A percentile compares a stretch with the other conserved stretches of the same genome.
Conservation (phyloP, 2,329 filamentous ascomycete species). For the Exophiala oligosperma region DNA sequence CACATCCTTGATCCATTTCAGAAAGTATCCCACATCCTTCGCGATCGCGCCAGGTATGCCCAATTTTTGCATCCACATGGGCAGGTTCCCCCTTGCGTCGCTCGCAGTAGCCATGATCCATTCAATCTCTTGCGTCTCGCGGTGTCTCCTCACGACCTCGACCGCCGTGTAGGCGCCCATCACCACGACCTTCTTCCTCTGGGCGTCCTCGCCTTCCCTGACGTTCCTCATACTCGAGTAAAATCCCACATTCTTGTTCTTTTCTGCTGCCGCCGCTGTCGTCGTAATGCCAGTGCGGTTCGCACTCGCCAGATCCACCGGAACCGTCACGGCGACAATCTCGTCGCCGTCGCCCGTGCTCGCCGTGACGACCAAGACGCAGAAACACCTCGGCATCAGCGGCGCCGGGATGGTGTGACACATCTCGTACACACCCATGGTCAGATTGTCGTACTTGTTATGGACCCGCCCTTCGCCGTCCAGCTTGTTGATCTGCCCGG, state of each 20-base stretch:
- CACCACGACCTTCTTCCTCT: constrained; percentile 30
- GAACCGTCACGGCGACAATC: constrained; percentile 35
- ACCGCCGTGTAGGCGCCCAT: constrained; percentile 30
- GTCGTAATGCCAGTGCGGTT: constrained; percentile 14
- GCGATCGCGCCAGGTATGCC: constrained; percentile 63
- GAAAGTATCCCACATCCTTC: constrained; percentile 70
- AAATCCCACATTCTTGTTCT: constrained; percentile 10
- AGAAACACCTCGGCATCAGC: constrained; percentile 32
- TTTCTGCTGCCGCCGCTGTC: not conserved
- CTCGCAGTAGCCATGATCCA: constrained; percentile 80
- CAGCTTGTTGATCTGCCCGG: constrained; percentile 20
- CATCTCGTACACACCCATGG: constrained; percentile 33
- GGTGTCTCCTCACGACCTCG: constrained; percentile 21
- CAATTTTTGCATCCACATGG: constrained; percentile 65
- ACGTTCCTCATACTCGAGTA: constrained; percentile 32
- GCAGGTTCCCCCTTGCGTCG: constrained; percentile 67
- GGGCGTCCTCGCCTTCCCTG: constrained; percentile 26
- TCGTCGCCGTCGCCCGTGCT: constrained; percentile 16
- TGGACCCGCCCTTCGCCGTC: constrained; percentile 5
- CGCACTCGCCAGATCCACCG: constrained; percentile 27
- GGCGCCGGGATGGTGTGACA: constrained; percentile 32
- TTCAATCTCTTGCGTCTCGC: constrained; percentile 48
- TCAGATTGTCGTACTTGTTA: constrained; percentile 11
- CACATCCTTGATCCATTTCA: constrained; percentile 62
- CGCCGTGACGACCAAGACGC: constrained; percentile 33